Conservation (phyloP, 176 grass and related monocot species). For the Aegilops tauschii region DNA sequence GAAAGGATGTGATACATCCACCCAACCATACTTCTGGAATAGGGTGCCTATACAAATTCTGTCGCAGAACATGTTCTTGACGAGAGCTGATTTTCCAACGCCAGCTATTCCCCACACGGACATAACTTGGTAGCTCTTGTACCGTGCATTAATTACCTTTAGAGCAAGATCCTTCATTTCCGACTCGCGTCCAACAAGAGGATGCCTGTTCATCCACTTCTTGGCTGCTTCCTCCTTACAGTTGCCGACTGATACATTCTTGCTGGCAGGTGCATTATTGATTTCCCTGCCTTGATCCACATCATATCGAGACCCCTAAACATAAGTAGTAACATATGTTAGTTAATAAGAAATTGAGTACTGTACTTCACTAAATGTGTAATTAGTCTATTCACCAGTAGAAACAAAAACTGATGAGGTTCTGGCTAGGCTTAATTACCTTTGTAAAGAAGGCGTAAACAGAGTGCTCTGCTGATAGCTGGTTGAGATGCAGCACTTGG, state of each 20-base stretch:
- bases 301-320: neutral
- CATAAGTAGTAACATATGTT: neutral
- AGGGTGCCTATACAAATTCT: neutral
- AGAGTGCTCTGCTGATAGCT: neutral
- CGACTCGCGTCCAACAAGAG: neutral
- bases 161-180: neutral
- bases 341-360: too few relatives aligned
- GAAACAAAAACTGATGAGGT: neutral
- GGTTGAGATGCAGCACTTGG: neutral
- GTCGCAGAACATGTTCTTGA: neutral
- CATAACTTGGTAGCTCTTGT: neutral
- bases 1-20: neutral
- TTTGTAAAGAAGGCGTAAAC: neutral
- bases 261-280: neutral
- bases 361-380: neutral
- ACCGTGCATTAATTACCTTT: neutral
- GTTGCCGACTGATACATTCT: neutral
- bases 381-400: neutral
- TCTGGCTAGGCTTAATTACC: neutral
- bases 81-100: neutral
- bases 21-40: neutral
- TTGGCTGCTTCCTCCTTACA: neutral
- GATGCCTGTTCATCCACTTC: neutral
- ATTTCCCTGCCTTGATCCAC: neutral
- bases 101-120: constrained; percentile 22